These are phyloP conservation scores for Plasmodium knowlesi DNA, from an alignment of 169 alveolate genomes.

Conservation along the genomic window DNA sequence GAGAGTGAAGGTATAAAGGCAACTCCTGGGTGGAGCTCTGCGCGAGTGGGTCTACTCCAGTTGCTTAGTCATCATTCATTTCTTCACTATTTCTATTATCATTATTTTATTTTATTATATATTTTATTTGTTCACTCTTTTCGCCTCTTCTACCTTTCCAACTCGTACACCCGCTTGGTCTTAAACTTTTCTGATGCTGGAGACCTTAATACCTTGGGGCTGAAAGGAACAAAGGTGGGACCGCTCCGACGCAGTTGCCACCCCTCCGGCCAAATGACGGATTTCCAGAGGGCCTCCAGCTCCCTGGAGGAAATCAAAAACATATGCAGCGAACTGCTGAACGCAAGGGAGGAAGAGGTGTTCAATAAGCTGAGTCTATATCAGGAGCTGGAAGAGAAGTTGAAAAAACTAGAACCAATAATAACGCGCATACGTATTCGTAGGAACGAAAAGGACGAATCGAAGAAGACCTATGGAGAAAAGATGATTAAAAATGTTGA, in stretches of 20 bases:
- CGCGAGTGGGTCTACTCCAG: neutral
- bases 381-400: conserved; percentile 36
- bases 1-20: neutral
- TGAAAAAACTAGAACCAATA: conserved; percentile 47
- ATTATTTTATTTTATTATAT: too few relatives aligned
- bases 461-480: conserved; percentile 57
- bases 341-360: conserved; percentile 40
- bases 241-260: neutral
- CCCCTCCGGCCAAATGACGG: conserved; percentile 9
- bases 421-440: conserved; percentile 59
- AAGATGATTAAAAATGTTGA: conserved; percentile 69
- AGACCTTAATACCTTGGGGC: neutral
- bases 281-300: conserved; percentile 23
- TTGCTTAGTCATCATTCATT: neutral
- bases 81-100: neutral
- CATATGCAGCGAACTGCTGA: conserved; percentile 47
- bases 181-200: neutral
- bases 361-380: conserved; percentile 57
- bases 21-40: neutral
- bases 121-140: too few relatives aligned
- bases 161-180: neutral
- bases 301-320: conserved; percentile 44
- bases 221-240: conserved; percentile 16
- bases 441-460: conserved; percentile 58
- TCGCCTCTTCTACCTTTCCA: neutral